These are phyloP conservation scores for Trichoderma simmonsii DNA, from an alignment of 2,329 filamentous ascomycete species.

Conservation along the genomic window DNA sequence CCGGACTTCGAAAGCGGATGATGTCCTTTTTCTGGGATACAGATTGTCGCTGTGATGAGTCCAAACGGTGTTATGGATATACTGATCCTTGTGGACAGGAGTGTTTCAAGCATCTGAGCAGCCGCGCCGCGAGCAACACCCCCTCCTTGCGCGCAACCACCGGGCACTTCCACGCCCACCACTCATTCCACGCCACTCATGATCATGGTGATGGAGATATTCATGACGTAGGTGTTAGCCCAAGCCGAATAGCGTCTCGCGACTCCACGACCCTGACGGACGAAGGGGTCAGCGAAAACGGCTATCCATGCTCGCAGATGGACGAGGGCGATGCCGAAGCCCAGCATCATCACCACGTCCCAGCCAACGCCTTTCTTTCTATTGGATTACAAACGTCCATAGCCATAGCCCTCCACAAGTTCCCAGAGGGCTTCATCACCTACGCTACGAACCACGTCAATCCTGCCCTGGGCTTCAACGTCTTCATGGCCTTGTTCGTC, in stretches of 20 bases:
- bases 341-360: slow-evolving; percentile 88
- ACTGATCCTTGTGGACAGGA: slow-evolving; percentile 64
- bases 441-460: slow-evolving; percentile 98
- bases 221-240: slow-evolving; percentile 31
- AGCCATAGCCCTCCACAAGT: slow-evolving; percentile 93
- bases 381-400: slow-evolving; percentile 96
- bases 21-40: slow-evolving; percentile 65
- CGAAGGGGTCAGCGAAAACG: slow-evolving; percentile 24
- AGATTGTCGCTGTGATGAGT: slow-evolving; percentile 60
- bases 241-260: slow-evolving; percentile 39
- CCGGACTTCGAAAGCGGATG: slow-evolving; percentile 53
- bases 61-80: slow-evolving; percentile 61
- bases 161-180: slow-evolving; percentile 32
- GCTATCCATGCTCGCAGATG: slow-evolving; percentile 28
- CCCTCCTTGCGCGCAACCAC: slow-evolving; percentile 44
- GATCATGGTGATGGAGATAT: slow-evolving; percentile 29
- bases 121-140: slow-evolving; percentile 33
- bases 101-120: slow-evolving; percentile 58
- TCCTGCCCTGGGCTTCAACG: slow-evolving; percentile 79
- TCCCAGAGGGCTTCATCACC: slow-evolving; percentile 83
- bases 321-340: slow-evolving; percentile 45
- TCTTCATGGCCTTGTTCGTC: slow-evolving; percentile 94
- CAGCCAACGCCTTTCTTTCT: slow-evolving; percentile 86
- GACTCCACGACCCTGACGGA: slow-evolving; percentile 32
- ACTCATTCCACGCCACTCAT: slow-evolving; percentile 26